phyloP scores from a whole-genome alignment of 108 stramenopile genomes.

The Cyclotella distinguenda region DNA sequence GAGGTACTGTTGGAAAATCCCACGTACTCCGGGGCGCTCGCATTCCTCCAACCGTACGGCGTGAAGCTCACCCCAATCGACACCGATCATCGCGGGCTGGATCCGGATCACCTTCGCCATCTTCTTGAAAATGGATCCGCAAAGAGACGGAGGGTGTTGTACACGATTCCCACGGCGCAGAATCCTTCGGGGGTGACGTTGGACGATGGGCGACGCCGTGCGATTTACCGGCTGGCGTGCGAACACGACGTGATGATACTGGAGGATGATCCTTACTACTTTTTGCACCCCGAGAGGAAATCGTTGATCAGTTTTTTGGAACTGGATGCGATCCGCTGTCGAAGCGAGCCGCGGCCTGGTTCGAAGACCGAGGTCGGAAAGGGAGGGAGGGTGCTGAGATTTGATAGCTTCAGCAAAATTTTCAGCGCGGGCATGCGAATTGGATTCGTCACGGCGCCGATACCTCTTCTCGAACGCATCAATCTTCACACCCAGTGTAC shows the following conservation, averaged over 20 bases:
- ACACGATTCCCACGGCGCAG: conserved; percentile 47
- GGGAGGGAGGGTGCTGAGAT: conserved; percentile 61
- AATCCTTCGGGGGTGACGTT: conserved; percentile 50
- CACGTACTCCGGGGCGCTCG: conserved; percentile 46
- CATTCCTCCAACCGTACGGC: conserved; percentile 35
- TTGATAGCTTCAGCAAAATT: conserved; percentile 61
- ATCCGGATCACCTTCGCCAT: conserved; percentile 12
- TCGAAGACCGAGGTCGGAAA: not conserved
- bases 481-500: conserved; percentile 47
- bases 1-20: conserved; percentile 41
- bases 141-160: conserved; percentile 36
- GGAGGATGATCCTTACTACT: conserved; percentile 72
- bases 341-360: not conserved
- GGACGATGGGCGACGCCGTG: conserved; percentile 28
- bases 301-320: conserved; percentile 12
- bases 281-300: conserved; percentile 31
- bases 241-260: conserved; percentile 55
- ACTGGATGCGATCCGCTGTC: conserved; percentile 2
- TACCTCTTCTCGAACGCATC: conserved; percentile 38
- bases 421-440: conserved; percentile 61
- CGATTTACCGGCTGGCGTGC: conserved; percentile 44
- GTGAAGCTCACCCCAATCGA: conserved; percentile 16
- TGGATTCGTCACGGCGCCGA: conserved; percentile 56
- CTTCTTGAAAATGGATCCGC: not conserved
- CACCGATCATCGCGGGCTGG: conserved; percentile 24